These are phyloP conservation scores for Meyerozyma elateridarum DNA, from an alignment of 1,139 yeast genomes.

Conservation along the genomic window DNA sequence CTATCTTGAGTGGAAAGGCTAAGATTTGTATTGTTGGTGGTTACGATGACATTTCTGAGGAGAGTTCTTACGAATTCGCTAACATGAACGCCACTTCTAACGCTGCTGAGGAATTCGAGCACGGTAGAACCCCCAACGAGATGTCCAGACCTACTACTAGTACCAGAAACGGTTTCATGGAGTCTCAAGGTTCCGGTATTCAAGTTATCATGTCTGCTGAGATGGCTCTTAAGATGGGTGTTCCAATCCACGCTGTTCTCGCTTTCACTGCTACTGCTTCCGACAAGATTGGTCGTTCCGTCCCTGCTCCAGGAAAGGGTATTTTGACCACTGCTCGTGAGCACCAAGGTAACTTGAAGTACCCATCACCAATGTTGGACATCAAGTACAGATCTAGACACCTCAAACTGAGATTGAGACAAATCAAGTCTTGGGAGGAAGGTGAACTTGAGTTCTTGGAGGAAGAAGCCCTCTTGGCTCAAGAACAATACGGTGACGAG, in stretches of 20 bases:
- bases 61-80: constrained; percentile 96
- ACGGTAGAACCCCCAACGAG: constrained; percentile 96
- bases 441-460: constrained; percentile 58
- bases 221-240: constrained; percentile 95
- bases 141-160: constrained; percentile 99
- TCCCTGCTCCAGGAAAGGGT: constrained; percentile 99
- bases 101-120: constrained; percentile 78
- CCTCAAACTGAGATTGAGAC: constrained; percentile 70
- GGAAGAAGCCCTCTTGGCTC: constrained; percentile 51
- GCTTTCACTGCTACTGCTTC: constrained; percentile 96
- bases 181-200: constrained; percentile 98
- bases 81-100: constrained; percentile 98
- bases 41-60: constrained; percentile 98
- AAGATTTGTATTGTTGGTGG: constrained; percentile 97
- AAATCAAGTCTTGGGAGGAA: constrained; percentile 82
- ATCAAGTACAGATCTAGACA: constrained; percentile 94
- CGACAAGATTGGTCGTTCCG: constrained; percentile 97
- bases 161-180: constrained; percentile 97
- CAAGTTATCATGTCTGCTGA: constrained; percentile 95
- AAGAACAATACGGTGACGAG: constrained; percentile 60
- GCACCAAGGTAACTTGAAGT: constrained; percentile 77
- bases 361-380: constrained; percentile 76
- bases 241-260: constrained; percentile 93
- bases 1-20: constrained; percentile 88
- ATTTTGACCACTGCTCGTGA: constrained; percentile 97